phyloP scores from a whole-genome alignment of 2,329 filamentous ascomycete species.

The Hypocrella siamensis region DNA sequence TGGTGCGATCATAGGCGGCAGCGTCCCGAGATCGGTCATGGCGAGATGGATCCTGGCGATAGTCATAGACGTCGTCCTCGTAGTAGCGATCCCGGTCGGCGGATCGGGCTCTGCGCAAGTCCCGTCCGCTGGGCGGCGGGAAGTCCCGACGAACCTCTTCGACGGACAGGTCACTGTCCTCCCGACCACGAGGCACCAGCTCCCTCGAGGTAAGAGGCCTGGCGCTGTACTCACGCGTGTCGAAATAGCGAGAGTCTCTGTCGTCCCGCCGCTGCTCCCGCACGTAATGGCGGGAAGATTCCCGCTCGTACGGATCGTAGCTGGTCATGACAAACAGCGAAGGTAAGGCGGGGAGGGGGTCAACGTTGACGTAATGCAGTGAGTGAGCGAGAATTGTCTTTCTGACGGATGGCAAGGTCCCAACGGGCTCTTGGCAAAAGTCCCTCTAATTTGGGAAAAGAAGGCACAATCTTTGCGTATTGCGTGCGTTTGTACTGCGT shows the following conservation, averaged over 20 bases:
- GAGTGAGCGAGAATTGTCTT: no score
- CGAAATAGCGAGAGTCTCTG: conserved; percentile 35
- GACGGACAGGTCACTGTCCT: conserved; percentile 59
- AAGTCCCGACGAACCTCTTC: conserved; percentile 80
- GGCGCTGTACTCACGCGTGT: conserved; percentile 34
- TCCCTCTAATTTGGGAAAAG: no score
- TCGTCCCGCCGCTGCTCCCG: conserved; percentile 37
- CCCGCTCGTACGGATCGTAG: conserved; percentile 40
- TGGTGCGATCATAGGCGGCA: conserved; percentile 21
- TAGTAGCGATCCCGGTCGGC: conserved; percentile 40
- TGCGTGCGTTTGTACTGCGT: no score
- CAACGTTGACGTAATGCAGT: no score
- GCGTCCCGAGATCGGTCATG: conserved; percentile 14
- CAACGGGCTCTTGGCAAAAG: no score
- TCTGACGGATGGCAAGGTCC: no score
- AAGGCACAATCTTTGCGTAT: no score
- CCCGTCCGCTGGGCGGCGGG: conserved; percentile 46
- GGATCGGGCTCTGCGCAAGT: conserved; percentile 46
- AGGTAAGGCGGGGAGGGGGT: background rate
- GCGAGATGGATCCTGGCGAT: conserved; percentile 29
- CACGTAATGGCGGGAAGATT: conserved; percentile 34
- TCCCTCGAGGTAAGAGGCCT: conserved; percentile 31
- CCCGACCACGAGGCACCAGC: conserved; percentile 42
- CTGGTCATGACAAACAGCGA: conserved; percentile 16
- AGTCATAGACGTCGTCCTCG: conserved; percentile 35